These are phyloP conservation scores for Periconia sp. DNA, from an alignment of 2,329 filamentous ascomycete species.

Conservation along the genomic window DNA sequence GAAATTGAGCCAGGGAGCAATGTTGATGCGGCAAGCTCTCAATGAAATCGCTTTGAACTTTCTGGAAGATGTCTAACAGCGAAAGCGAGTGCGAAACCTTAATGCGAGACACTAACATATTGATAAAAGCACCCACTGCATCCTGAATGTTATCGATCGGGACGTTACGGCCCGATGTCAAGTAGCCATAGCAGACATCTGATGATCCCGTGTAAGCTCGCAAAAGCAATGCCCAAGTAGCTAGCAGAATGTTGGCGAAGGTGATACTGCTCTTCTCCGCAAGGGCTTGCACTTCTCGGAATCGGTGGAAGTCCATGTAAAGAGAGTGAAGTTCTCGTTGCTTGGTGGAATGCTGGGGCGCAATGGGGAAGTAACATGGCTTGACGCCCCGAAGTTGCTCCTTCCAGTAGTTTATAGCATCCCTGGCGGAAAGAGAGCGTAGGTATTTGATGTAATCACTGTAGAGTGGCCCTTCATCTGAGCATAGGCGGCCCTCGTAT, in stretches of 20 bases:
- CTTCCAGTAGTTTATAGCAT: conserved; percentile 40
- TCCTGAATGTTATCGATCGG: conserved; percentile 54
- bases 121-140: conserved; percentile 55
- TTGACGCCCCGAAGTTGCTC: conserved; percentile 33
- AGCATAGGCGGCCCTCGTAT: conserved; percentile 32
- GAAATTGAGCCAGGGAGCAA: conserved; percentile 52
- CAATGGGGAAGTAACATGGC: conserved; percentile 41
- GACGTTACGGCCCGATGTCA: conserved; percentile 50
- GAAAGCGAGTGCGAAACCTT: conserved; percentile 18
- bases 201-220: conserved; percentile 34
- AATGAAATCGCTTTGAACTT: conserved; percentile 39
- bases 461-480: conserved; percentile 36
- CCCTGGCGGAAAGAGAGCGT: conserved; percentile 21
- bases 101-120: conserved; percentile 44
- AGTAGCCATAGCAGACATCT: conserved; percentile 45
- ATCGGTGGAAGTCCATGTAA: conserved; percentile 36
- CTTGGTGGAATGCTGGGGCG: conserved; percentile 27
- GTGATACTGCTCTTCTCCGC: conserved; percentile 33
- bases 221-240: conserved; percentile 40
- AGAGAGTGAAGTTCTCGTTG: conserved; percentile 33
- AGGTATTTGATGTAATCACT: conserved; percentile 45
- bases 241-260: conserved; percentile 40
- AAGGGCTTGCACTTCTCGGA: conserved; percentile 34
- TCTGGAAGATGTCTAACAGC: conserved; percentile 29
- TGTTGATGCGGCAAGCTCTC: conserved; percentile 40